Percentiles rank a stretch among this genome's conserved stretches.
Conservation (phyloP, 129 eudicot species). For the Flaveria ramosissima region DNA sequence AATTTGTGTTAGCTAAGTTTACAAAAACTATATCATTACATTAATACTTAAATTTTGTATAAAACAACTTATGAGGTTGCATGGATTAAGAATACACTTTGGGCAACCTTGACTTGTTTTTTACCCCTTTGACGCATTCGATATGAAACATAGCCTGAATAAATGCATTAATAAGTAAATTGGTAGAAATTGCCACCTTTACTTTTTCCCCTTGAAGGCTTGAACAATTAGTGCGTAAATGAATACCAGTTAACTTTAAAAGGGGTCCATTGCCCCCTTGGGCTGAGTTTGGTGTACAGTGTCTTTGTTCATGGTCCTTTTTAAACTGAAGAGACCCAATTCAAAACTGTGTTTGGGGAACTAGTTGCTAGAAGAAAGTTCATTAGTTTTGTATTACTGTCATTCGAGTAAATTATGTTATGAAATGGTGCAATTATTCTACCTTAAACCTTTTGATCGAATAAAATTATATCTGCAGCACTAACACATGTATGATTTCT, state of each 20-base stretch:
- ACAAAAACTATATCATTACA: background rate
- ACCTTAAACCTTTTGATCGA: background rate
- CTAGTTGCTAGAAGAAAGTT: background rate
- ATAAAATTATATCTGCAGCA: background rate
- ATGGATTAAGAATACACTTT: background rate
- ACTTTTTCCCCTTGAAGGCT: too few species aligned
- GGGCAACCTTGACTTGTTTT: background rate
- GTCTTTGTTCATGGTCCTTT: slow-evolving; percentile 13
- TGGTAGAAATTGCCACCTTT: background rate
- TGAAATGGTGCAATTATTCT: background rate
- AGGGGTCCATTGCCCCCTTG: background rate
- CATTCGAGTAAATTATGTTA: background rate
- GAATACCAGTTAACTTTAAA: too few species aligned
- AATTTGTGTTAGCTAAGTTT: background rate
- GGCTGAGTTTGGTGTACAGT: background rate
- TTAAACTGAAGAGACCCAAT: background rate
- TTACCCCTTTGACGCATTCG: background rate
- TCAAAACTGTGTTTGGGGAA: slow-evolving; percentile 7
- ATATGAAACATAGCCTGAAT: background rate
- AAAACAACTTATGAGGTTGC: background rate
- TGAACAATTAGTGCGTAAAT: too few species aligned
- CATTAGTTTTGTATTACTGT: background rate
- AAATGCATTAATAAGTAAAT: background rate
- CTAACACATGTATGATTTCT: slow-evolving; percentile 3
- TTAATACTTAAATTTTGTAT: background rate